phyloP scores from a whole-genome alignment of 2,329 filamentous ascomycete genomes.

The Blastomyces gilchristii region DNA sequence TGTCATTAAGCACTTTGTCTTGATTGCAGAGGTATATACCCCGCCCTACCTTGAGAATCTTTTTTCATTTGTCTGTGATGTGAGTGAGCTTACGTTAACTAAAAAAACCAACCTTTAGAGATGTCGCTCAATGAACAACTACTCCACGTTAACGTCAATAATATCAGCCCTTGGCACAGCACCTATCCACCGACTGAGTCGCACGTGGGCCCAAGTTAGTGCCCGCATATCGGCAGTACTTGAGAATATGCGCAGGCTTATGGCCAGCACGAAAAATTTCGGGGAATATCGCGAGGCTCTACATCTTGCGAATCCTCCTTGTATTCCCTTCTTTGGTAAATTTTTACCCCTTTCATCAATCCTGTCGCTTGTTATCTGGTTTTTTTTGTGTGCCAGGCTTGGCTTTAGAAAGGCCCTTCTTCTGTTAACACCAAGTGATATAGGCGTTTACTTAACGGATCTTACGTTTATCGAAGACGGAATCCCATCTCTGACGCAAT shows the following conservation, averaged over 20 bases:
- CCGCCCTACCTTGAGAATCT: slow-evolving; percentile 29
- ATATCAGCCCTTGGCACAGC: slow-evolving; percentile 92
- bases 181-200: slow-evolving; percentile 82
- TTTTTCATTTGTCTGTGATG: slow-evolving; percentile 10
- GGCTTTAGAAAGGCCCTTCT: background rate
- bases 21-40: slow-evolving; percentile 80
- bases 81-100: background rate
- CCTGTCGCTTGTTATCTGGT: background rate
- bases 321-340: slow-evolving; percentile 94
- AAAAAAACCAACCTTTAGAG: slow-evolving; percentile 47
- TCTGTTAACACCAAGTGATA: slow-evolving; percentile 15
- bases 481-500: slow-evolving; percentile 92
- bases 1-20: slow-evolving; percentile 96
- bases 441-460: slow-evolving; percentile 92
- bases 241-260: slow-evolving; percentile 85
- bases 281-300: slow-evolving; percentile 89
- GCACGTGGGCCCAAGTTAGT: slow-evolving; percentile 91
- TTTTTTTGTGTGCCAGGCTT: background rate
- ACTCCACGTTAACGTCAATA: slow-evolving; percentile 92
- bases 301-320: slow-evolving; percentile 87
- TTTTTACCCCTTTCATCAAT: slow-evolving; percentile 8
- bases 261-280: slow-evolving; percentile 98
- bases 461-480: slow-evolving; percentile 98
- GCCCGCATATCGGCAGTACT: slow-evolving; percentile 68
- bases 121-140: slow-evolving; percentile 90